Evolutionary conservation across 176 grass and related monocot genomes (phyloP), one percentile per base, ranked within the genome.

Genomic region (Hordeum marinum): DNA sequence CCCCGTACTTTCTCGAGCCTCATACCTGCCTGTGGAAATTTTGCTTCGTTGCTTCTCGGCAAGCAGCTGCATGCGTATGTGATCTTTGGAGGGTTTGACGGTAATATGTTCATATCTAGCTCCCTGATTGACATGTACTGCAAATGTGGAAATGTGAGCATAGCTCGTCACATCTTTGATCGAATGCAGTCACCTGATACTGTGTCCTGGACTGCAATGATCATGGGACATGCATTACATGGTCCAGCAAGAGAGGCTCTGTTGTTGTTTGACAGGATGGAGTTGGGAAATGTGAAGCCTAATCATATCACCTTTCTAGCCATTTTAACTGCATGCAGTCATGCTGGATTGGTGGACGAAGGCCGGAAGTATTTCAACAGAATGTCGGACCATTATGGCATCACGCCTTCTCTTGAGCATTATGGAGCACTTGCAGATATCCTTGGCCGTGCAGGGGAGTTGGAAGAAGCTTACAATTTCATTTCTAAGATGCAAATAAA

Each of bases 221-320:
- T 92, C 70, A 90, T 94, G 90, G 93, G 87, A 26, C 89, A 94
- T 84, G 93, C 90, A 32, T 81, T 92, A 83, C 93, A 94, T 86
- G 93, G 93, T 73, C 82, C 93, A 86, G 57, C 85, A 80, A 65
- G 74, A 86, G 82, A 94, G 78, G 93, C 90, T 86, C 82, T 94
- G 48, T 68, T 82, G 40, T 58, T 94, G 79, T 94, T 92, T 75
- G 82, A 77, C 35, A 89, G 39, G 60, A 92, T 94, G 93, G 82
- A 92, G 88, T 65, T 54, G 37, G 76, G 77, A 75, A 90, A 86
- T 63, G 69, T 36, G 39, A 94, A 81, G 11, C 93, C 93, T 76
- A 94, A 94, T 66, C 63, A 92, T 74, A 34, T 94, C 68, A 85
- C 90, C 4, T 94, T 94, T 73, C 29, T 94, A 9, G 93, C 87